These are phyloP conservation scores for Psophocarpus tetragonolobus DNA, from an alignment of 306 rosid genomes.

Conservation along the genomic window DNA sequence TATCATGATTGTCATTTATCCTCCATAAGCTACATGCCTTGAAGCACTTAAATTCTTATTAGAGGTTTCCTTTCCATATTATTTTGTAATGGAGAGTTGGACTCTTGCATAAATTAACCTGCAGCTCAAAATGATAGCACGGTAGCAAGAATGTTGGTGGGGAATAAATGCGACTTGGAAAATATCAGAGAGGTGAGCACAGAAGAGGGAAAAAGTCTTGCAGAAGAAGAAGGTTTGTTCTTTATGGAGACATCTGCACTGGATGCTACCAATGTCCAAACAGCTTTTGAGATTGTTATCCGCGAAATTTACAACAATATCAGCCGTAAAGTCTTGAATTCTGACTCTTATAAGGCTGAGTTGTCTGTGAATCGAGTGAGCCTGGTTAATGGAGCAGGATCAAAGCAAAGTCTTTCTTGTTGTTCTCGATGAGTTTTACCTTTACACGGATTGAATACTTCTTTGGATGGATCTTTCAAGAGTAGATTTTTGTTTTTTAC, in stretches of 20 bases:
- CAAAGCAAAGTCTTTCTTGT: slow-evolving; percentile 62
- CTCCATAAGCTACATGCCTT: background rate
- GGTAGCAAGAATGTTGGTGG: slow-evolving; percentile 81
- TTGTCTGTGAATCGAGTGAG: slow-evolving; percentile 77
- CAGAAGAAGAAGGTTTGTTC: slow-evolving; percentile 86
- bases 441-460: slow-evolving; percentile 28
- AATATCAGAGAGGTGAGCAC: slow-evolving; percentile 74
- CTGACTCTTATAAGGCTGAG: slow-evolving; percentile 83
- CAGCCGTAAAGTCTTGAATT: slow-evolving; percentile 77
- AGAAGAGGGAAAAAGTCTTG: slow-evolving; percentile 79
- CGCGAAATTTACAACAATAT: slow-evolving; percentile 76
- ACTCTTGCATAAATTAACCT: slow-evolving; percentile 22
- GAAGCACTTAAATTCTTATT: background rate
- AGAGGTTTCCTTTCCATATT: background rate
- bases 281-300: slow-evolving; percentile 82
- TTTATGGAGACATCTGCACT: slow-evolving; percentile 98
- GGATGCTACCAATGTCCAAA: slow-evolving; percentile 74
- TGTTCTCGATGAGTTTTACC: slow-evolving; percentile 57
- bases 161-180: slow-evolving; percentile 92
- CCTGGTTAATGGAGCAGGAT: slow-evolving; percentile 62
- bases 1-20: background rate
- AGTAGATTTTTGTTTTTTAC: slow-evolving; percentile 28
- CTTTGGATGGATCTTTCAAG: slow-evolving; percentile 33
- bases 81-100: background rate
- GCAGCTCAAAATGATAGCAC: slow-evolving; percentile 91